Conservation (phyloP, 352 stramenopile genomes). For the Phytopythium delawarense region DNA sequence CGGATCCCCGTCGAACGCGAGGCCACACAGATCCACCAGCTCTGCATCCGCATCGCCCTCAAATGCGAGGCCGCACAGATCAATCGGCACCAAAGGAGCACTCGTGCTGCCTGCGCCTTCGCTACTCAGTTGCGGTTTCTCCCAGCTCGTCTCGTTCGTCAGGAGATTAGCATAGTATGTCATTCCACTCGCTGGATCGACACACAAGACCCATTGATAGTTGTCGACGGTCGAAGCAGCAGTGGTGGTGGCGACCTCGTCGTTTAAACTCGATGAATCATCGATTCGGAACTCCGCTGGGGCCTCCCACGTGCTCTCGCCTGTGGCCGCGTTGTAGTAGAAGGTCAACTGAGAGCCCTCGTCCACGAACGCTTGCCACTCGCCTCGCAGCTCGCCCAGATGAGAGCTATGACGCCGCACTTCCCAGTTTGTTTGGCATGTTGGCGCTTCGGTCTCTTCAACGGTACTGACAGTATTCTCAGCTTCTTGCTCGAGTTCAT, state of each 20-base stretch:
- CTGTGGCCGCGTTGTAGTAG: constrained; percentile 65
- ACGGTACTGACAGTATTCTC: background rate
- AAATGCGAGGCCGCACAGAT: background rate
- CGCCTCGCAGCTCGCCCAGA: constrained; percentile 16
- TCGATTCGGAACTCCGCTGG: constrained; percentile 16
- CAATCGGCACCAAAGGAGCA: background rate
- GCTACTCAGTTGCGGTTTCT: constrained; percentile 24
- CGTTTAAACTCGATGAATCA: background rate
- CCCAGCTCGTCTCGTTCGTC: constrained; percentile 49
- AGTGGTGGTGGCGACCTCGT: background rate
- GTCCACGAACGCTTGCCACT: constrained; percentile 64
- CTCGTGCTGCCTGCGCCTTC: background rate
- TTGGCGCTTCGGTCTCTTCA: background rate
- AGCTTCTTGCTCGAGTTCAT: constrained; percentile 15
- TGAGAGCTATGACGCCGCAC: constrained; percentile 20
- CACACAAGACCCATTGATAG: constrained; percentile 35
- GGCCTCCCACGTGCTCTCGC: constrained; percentile 54
- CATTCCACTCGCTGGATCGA: constrained; percentile 33
- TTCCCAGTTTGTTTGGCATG: constrained; percentile 10
- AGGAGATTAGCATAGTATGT: constrained; percentile 54
- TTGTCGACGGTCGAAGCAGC: constrained; percentile 10
- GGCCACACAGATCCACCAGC: background rate
- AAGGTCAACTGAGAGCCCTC: constrained; percentile 45
- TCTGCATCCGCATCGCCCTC: background rate
- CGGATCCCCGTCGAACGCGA: background rate